phyloP scores from a whole-genome alignment of 192 early-diverging fungal species.

The Diversispora eburnea region DNA sequence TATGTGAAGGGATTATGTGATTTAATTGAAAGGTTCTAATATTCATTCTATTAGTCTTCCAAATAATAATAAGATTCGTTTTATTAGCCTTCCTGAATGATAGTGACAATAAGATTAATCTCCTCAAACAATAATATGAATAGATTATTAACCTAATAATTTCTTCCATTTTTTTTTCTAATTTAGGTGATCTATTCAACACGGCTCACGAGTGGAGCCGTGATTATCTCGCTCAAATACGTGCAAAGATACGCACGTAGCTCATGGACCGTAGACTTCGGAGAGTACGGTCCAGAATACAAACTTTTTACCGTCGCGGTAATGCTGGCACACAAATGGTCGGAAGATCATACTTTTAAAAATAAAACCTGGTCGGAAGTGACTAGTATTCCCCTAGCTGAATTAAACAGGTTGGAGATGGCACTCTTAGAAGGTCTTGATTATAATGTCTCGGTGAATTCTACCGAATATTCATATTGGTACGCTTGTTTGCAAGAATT shows the following conservation, averaged over 20 bases:
- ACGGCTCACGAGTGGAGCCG: slow-evolving; percentile 48
- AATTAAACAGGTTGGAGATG: slow-evolving; percentile 80
- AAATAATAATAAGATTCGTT: too few relatives aligned
- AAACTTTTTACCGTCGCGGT: slow-evolving; percentile 52
- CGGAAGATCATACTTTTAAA: slow-evolving; percentile 88
- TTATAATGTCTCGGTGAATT: slow-evolving; percentile 68
- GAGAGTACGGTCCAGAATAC: slow-evolving; percentile 54
- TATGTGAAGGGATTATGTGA: too few relatives aligned
- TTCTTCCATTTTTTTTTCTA: background rate
- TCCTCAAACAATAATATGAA: background rate
- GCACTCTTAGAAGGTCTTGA: slow-evolving; percentile 76
- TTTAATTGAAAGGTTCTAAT: too few relatives aligned
- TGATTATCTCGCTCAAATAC: slow-evolving; percentile 52
- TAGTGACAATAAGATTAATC: too few relatives aligned
- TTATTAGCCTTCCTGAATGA: too few relatives aligned
- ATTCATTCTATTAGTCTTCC: too few relatives aligned
- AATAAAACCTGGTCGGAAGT: slow-evolving; percentile 88
- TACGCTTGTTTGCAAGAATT: slow-evolving; percentile 45
- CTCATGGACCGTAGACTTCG: slow-evolving; percentile 37
- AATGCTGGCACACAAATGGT: slow-evolving; percentile 71
- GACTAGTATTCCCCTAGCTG: slow-evolving; percentile 74
- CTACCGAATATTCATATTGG: slow-evolving; percentile 68
- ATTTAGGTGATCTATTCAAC: slow-evolving; percentile 25
- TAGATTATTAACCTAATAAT: background rate
- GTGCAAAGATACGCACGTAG: slow-evolving; percentile 46